These are phyloP conservation scores for Handroanthus guayacan DNA, from an alignment of 257 asterid species.

Conservation along the genomic window DNA sequence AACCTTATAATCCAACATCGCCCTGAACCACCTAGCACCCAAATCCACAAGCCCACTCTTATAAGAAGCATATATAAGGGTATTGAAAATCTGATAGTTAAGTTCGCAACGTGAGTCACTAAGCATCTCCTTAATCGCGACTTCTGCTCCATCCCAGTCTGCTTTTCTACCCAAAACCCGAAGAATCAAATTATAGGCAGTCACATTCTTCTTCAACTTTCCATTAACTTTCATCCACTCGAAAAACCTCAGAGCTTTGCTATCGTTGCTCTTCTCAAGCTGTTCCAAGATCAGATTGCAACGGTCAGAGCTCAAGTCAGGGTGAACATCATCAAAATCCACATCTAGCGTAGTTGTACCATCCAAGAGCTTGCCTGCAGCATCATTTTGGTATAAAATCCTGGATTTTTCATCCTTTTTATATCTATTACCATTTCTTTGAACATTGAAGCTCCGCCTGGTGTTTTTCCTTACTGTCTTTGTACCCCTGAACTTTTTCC, in stretches of 20 bases:
- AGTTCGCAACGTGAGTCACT: slow-evolving; percentile 57
- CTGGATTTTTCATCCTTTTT: slow-evolving; percentile 37
- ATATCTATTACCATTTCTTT: slow-evolving; percentile 29
- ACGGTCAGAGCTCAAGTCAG: slow-evolving; percentile 51
- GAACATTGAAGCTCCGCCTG: slow-evolving; percentile 36
- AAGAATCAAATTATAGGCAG: slow-evolving; percentile 71
- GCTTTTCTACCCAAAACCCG: slow-evolving; percentile 75
- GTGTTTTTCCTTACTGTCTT: slow-evolving; percentile 38
- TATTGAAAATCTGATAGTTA: slow-evolving; percentile 63
- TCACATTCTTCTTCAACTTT: slow-evolving; percentile 66
- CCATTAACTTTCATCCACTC: slow-evolving; percentile 83
- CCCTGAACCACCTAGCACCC: slow-evolving; percentile 71
- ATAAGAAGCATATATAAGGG: slow-evolving; percentile 73
- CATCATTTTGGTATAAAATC: slow-evolving; percentile 31
- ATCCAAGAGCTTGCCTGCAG: slow-evolving; percentile 37
- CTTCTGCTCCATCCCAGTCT: slow-evolving; percentile 75
- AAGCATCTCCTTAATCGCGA: slow-evolving; percentile 65
- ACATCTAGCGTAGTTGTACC: slow-evolving; percentile 34
- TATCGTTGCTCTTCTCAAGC: slow-evolving; percentile 57
- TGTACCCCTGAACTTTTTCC: slow-evolving; percentile 56
- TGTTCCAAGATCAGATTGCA: slow-evolving; percentile 70
- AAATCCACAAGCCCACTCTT: slow-evolving; percentile 68
- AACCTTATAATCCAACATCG: slow-evolving; percentile 73
- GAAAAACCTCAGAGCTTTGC: slow-evolving; percentile 64
- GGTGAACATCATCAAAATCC: slow-evolving; percentile 37